Evolutionary conservation across 495 filamentous ascomycete genomes (phyloP).

Genomic region (Astrocystis sublimbata): DNA sequence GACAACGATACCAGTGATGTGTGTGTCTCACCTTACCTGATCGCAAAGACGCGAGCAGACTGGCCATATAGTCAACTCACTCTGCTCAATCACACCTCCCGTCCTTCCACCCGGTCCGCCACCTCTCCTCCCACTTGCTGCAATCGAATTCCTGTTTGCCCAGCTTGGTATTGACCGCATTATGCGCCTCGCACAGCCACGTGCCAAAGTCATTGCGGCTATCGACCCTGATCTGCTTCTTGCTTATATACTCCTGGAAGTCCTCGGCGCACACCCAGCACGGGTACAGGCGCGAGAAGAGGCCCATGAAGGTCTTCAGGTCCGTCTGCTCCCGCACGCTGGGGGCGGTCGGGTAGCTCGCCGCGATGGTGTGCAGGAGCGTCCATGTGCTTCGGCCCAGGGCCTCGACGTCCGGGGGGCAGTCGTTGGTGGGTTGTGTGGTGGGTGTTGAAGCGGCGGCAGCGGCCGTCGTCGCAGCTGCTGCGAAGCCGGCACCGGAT

Average conservation of each 20-base stretch:
- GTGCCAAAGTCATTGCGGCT: constrained; percentile 74
- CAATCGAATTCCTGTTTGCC: constrained; percentile 94
- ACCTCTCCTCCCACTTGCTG: constrained; percentile 86
- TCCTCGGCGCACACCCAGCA: constrained; percentile 95
- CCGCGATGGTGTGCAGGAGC: constrained; percentile 85
- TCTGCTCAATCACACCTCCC: constrained; percentile 63
- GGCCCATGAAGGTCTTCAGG: constrained; percentile 71
- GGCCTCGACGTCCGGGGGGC: constrained; percentile 78
- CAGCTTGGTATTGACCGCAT: constrained; percentile 92
- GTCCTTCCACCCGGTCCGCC: constrained; percentile 92
- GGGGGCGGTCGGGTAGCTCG: constrained; percentile 74
- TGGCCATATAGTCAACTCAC: too few species aligned
- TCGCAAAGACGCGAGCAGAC: not conserved
- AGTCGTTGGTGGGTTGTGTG: constrained; percentile 47
- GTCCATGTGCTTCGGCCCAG: constrained; percentile 92
- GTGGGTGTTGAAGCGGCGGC: constrained; percentile 33
- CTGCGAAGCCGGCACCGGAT: constrained; percentile 28
- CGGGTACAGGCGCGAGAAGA: constrained; percentile 85
- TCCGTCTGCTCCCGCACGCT: constrained; percentile 66
- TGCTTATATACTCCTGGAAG: constrained; percentile 78
- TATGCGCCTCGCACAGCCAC: constrained; percentile 98
- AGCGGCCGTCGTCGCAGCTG: constrained; percentile 31
- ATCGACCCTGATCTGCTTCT: constrained; percentile 67
- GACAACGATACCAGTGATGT: not conserved
- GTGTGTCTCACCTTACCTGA: not conserved